These are phyloP conservation scores for Emmonsiellopsis sp. DNA, from an alignment of 2,329 filamentous ascomycete species.

Conservation along the genomic window DNA sequence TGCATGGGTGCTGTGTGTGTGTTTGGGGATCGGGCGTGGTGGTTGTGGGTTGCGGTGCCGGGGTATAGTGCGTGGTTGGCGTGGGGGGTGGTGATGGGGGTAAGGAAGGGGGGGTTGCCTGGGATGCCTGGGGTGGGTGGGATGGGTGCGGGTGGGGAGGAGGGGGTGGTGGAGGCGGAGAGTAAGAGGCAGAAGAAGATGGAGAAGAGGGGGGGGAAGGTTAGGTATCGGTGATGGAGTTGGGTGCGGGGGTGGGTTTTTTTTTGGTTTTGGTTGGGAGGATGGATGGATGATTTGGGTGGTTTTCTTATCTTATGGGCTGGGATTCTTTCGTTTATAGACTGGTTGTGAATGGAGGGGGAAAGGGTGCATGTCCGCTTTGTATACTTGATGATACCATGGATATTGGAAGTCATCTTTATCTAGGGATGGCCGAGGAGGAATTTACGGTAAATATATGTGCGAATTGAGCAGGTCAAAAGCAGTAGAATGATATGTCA, in stretches of 20 bases:
- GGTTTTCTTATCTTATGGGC: not conserved
- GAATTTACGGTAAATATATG: no score
- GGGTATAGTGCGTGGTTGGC: slow-evolving; percentile 39
- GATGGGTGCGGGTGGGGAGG: slow-evolving; percentile 26
- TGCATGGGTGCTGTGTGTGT: slow-evolving; percentile 62
- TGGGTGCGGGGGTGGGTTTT: no score
- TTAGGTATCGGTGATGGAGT: slow-evolving; percentile 30
- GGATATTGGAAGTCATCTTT: no score
- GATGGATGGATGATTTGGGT: not conserved
- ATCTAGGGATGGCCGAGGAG: no score
- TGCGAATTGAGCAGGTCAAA: not conserved
- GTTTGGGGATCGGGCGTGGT: slow-evolving; percentile 73
- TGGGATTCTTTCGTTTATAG: not conserved
- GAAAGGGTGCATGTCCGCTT: no score
- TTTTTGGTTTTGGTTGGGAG: not conserved
- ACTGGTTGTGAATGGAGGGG: no score
- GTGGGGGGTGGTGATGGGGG: slow-evolving; percentile 37
- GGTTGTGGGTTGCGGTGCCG: slow-evolving; percentile 46
- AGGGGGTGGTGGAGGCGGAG: slow-evolving; percentile 18
- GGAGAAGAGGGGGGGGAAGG: slow-evolving; percentile 40
- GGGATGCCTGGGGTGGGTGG: slow-evolving; percentile 31
- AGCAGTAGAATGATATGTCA: no score
- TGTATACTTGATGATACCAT: no score
- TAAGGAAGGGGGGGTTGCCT: slow-evolving; percentile 26
- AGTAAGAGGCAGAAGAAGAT: slow-evolving; percentile 46